Percentiles rank a stretch among this genome's conserved stretches.
phyloP scores from a whole-genome alignment of 2,329 filamentous ascomycete species.

The Aspergillus amoenus region DNA sequence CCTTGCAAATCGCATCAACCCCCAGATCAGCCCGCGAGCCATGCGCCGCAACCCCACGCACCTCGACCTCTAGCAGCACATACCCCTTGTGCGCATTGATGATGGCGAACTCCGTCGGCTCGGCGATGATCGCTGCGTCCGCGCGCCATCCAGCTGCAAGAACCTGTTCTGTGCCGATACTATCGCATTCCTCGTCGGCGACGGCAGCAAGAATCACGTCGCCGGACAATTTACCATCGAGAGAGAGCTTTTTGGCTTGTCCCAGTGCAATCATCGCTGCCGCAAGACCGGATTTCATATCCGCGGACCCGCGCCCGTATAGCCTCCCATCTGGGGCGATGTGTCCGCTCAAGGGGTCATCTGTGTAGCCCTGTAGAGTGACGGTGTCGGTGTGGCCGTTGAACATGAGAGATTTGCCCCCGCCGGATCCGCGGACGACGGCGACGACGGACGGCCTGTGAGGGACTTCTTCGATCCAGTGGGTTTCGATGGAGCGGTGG shows the following conservation, averaged over 20 bases:
- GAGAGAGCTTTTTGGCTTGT: not conserved
- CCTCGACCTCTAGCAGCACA: not conserved
- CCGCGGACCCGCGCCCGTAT: not conserved
- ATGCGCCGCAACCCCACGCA: not conserved
- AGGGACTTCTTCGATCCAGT: not conserved
- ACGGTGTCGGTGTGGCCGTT: not conserved
- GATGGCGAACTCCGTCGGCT: not conserved
- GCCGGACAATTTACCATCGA: not conserved
- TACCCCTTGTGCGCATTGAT: not conserved
- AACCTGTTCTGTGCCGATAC: not conserved
- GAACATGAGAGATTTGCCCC: not conserved
- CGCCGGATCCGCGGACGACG: not conserved
- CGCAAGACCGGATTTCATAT: not conserved
- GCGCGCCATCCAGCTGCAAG: not conserved
- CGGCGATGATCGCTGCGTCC: not conserved
- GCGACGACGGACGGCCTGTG: not conserved
- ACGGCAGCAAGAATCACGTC: not conserved
- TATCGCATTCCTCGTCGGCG: not conserved
- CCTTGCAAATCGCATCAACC: not conserved
- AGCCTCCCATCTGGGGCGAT: not conserved
- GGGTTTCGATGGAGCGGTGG: not conserved
- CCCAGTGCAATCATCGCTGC: not conserved
- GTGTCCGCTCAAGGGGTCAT: not conserved
- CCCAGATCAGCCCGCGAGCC: not conserved
- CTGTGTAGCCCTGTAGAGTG: not conserved